Percentiles rank a stretch among this genome's conserved stretches.
Evolutionary conservation across 2,329 filamentous ascomycete species (phyloP).

Genomic region (Cytospora paraplurivora): DNA sequence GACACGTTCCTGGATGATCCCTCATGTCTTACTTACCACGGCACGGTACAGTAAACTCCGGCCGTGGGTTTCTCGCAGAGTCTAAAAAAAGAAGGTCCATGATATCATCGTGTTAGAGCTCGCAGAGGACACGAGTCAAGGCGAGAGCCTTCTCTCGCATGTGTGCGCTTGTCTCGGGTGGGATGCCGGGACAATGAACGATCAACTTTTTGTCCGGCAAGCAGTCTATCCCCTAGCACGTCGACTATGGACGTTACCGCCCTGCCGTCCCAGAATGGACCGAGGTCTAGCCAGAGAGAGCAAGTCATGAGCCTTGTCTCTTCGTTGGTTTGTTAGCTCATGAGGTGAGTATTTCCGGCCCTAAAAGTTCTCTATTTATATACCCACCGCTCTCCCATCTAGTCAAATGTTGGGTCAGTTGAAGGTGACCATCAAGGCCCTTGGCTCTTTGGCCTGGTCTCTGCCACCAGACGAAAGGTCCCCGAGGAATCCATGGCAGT

Average conservation of each 20-base stretch:
- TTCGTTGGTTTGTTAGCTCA: too few relatives aligned
- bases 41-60: not conserved
- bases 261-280: constrained; percentile 5
- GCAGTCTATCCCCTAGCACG: not conserved
- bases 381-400: not conserved
- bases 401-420: not conserved
- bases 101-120: not conserved
- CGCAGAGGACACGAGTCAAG: constrained; percentile 18
- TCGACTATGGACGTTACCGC: constrained; percentile 34
- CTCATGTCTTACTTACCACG: not conserved
- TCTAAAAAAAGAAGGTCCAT: constrained; percentile 5
- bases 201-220: not conserved
- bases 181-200: constrained; percentile 12
- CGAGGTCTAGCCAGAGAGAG: not conserved
- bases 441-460: not conserved
- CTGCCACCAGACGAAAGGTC: not conserved
- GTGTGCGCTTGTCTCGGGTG: constrained; percentile 5
- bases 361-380: not conserved
- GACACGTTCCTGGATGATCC: not conserved
- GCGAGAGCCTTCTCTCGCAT: constrained; percentile 17
- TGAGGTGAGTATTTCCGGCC: not conserved
- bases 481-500: not conserved
- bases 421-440: not conserved
- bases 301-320: not conserved
- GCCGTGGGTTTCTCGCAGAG: not conserved